These are phyloP conservation scores for Clausena lansium DNA, from an alignment of 345 rosid species.

Conservation along the genomic window DNA sequence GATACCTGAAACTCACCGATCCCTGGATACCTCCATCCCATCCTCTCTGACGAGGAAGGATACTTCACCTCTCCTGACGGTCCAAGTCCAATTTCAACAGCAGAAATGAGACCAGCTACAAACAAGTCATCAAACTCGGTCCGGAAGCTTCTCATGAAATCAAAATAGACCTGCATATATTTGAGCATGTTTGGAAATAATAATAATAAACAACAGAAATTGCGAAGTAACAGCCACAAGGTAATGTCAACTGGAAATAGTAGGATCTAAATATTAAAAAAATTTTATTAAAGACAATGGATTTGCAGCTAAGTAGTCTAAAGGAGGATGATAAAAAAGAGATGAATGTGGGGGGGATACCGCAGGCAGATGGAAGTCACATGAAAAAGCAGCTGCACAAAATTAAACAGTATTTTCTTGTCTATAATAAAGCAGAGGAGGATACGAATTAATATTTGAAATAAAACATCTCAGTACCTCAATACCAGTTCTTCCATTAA, in stretches of 20 bases:
- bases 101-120: conserved; percentile 61
- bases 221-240: background rate
- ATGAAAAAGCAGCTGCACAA: background rate
- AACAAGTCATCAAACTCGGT: conserved; percentile 86
- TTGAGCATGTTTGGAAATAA: conserved; percentile 7
- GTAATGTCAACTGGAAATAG: background rate
- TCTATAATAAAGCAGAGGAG: background rate
- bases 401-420: background rate
- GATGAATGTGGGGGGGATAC: background rate
- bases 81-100: conserved; percentile 90
- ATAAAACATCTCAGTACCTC: conserved; percentile 48
- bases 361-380: background rate
- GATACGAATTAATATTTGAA: background rate
- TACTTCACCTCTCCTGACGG: conserved; percentile 84
- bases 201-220: conserved; percentile 7
- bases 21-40: conserved; percentile 97
- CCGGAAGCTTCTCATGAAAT: conserved; percentile 95
- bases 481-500: conserved; percentile 86
- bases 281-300: background rate
- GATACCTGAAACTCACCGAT: conserved; percentile 98
- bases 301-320: background rate
- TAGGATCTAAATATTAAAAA: background rate
- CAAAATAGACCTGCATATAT: conserved; percentile 78
- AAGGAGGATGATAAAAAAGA: background rate
- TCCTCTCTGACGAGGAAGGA: conserved; percentile 78